phyloP scores from a whole-genome alignment of 108 stramenopile species.

The Skeletonema menzelii region DNA sequence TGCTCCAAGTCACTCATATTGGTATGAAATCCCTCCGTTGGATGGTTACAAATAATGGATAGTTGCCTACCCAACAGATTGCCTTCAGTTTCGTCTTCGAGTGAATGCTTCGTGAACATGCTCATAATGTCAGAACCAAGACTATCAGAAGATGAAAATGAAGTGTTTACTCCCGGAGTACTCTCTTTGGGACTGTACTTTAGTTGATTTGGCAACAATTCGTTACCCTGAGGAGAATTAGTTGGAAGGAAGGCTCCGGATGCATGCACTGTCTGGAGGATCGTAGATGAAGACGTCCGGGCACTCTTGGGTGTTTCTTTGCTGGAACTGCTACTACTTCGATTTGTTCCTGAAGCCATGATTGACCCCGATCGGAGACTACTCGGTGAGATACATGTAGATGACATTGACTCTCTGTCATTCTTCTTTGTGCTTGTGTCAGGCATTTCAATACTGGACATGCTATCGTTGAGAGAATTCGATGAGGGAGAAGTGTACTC shows the following conservation, averaged over 20 bases:
- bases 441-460: neutral
- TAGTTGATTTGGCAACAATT: slow-evolving; percentile 25
- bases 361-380: slow-evolving; percentile 17
- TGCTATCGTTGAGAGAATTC: slow-evolving; percentile 10
- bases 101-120: slow-evolving; percentile 26
- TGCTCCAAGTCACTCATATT: slow-evolving; percentile 27
- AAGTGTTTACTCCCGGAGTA: slow-evolving; percentile 4
- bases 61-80: slow-evolving; percentile 21
- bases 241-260: slow-evolving; percentile 32
- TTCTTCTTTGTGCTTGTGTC: neutral
- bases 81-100: slow-evolving; percentile 28
- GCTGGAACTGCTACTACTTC: neutral
- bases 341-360: neutral
- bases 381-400: slow-evolving; percentile 37
- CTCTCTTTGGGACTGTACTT: slow-evolving; percentile 41
- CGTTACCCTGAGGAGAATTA: slow-evolving; percentile 13
- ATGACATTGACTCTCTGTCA: slow-evolving; percentile 32
- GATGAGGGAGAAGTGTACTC: slow-evolving; percentile 43
- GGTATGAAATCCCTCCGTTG: slow-evolving; percentile 20
- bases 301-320: slow-evolving; percentile 48
- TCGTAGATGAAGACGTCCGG: slow-evolving; percentile 40
- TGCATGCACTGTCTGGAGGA: slow-evolving; percentile 37
- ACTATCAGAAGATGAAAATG: slow-evolving; percentile 18
- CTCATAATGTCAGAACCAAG: slow-evolving; percentile 39
- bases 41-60: slow-evolving; percentile 32